A percentile compares a stretch with the other conserved stretches of the same genome.
Conservation (phyloP, 306 rosid species). For the Nissolia schottii region DNA sequence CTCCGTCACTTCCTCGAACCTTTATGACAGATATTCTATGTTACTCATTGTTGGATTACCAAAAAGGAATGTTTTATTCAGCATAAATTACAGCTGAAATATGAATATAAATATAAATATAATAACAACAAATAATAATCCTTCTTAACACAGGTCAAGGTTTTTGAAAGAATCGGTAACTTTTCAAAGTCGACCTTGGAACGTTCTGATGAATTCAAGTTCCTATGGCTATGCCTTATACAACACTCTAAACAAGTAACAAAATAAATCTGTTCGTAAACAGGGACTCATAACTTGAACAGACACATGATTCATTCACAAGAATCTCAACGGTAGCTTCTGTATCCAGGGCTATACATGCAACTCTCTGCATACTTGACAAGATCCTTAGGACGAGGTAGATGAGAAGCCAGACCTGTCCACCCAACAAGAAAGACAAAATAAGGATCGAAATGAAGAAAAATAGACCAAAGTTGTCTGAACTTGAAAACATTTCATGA, state of each 20-base stretch:
- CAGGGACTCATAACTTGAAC: not conserved
- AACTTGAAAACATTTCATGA: constrained; percentile 8
- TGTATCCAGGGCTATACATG: constrained; percentile 92
- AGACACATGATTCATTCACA: not conserved
- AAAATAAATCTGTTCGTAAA: constrained; percentile 7
- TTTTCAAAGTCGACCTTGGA: not conserved
- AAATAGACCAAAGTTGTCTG: not conserved
- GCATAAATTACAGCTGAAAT: not conserved
- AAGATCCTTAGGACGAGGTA: constrained; percentile 89
- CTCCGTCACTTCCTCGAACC: too few species aligned
- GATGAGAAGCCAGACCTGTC: constrained; percentile 85
- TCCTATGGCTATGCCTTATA: constrained; percentile 27
- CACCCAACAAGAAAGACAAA: constrained; percentile 11
- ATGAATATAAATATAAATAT: not conserved
- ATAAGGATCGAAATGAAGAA: not conserved
- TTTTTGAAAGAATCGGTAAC: constrained; percentile 13
- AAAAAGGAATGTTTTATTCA: not conserved
- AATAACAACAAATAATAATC: too few species aligned
- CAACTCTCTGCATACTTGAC: constrained; percentile 89
- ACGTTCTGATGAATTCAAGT: not conserved
- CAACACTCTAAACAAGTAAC: constrained; percentile 3
- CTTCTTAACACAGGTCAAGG: not conserved
- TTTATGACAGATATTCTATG: too few species aligned
- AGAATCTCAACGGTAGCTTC: constrained; percentile 60
- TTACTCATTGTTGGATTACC: too few species aligned